Evolutionary conservation across 2,329 filamentous ascomycete genomes (phyloP).

Genomic region (Pyrenochaeta sp.): DNA sequence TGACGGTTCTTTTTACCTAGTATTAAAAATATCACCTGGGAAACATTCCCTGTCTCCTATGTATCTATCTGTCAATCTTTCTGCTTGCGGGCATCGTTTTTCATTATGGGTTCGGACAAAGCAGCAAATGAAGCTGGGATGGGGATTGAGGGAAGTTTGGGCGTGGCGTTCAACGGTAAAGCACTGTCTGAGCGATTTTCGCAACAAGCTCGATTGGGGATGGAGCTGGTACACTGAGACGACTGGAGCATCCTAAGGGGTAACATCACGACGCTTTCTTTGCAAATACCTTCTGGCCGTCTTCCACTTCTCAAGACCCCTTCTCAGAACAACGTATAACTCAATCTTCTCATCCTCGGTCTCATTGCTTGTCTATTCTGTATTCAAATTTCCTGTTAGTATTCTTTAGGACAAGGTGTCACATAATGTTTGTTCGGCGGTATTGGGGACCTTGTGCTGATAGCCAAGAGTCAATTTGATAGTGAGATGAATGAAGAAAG

Average conservation of each 20-base stretch:
- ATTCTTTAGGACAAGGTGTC: conserved; percentile 16
- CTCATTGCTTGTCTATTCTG: conserved; percentile 10
- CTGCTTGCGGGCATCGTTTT: conserved; percentile 34
- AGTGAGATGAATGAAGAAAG: conserved; percentile 32
- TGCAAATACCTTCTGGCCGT: not conserved
- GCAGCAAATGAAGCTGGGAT: conserved; percentile 23
- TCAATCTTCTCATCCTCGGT: conserved; percentile 7
- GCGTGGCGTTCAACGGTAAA: conserved; percentile 35
- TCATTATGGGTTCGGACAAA: conserved; percentile 37
- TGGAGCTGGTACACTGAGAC: conserved; percentile 39
- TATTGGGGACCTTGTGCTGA: conserved; percentile 15
- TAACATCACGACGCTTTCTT: conserved; percentile 21
- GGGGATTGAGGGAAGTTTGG: conserved; percentile 21
- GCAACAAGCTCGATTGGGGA: conserved; percentile 35
- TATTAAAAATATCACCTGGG: conserved; percentile 20
- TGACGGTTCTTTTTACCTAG: conserved; percentile 43
- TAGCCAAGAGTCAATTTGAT: conserved; percentile 26
- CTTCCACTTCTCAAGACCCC: conserved; percentile 3
- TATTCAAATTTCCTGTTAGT: conserved; percentile 4
- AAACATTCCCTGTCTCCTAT: conserved; percentile 40
- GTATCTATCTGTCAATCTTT: conserved; percentile 39
- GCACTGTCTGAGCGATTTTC: conserved; percentile 25
- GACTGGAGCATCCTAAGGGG: conserved; percentile 8
- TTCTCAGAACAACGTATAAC: conserved; percentile 17
- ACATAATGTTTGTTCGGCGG: conserved; percentile 20